These are phyloP conservation scores for Aspergillus homomorphus DNA, from an alignment of 495 filamentous ascomycete genomes.

Conservation along the genomic window DNA sequence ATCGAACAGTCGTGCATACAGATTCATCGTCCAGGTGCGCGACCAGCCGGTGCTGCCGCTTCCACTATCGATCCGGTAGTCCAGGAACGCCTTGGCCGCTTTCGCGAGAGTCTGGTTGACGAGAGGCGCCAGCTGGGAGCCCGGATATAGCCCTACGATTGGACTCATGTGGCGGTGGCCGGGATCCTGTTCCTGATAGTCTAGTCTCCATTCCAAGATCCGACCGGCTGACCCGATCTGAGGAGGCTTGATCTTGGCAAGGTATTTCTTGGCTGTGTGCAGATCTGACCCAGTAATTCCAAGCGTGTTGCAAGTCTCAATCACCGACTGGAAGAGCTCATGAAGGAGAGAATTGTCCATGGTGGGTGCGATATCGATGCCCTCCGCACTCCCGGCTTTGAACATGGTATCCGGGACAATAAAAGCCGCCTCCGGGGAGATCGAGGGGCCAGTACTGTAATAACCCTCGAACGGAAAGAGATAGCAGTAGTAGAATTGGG, in stretches of 20 bases:
- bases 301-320: slow-evolving; percentile 23
- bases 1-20: slow-evolving; percentile 34
- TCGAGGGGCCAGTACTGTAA: slow-evolving; percentile 34
- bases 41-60: slow-evolving; percentile 38
- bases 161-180: slow-evolving; percentile 40
- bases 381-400: slow-evolving; percentile 13
- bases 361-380: slow-evolving; percentile 29
- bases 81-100: slow-evolving; percentile 26
- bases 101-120: slow-evolving; percentile 17
- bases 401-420: slow-evolving; percentile 17
- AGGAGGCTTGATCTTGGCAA: slow-evolving; percentile 18
- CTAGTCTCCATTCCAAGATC: slow-evolving; percentile 40
- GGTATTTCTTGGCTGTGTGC: neutral
- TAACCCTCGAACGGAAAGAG: slow-evolving; percentile 30
- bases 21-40: slow-evolving; percentile 34
- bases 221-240: slow-evolving; percentile 30
- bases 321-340: slow-evolving; percentile 27
- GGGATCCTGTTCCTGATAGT: slow-evolving; percentile 34
- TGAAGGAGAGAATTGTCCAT: slow-evolving; percentile 41
- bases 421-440: slow-evolving; percentile 41
- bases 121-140: slow-evolving; percentile 22
- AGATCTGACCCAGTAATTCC: slow-evolving; percentile 14
- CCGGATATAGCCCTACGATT: slow-evolving; percentile 33
- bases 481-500: slow-evolving; percentile 36
- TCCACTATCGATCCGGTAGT: slow-evolving; percentile 25